Evolutionary conservation across 768 basidiomycete genomes (phyloP), one percentile per base, ranked within the genome.

Genomic region (Boletus huronensis): DNA sequence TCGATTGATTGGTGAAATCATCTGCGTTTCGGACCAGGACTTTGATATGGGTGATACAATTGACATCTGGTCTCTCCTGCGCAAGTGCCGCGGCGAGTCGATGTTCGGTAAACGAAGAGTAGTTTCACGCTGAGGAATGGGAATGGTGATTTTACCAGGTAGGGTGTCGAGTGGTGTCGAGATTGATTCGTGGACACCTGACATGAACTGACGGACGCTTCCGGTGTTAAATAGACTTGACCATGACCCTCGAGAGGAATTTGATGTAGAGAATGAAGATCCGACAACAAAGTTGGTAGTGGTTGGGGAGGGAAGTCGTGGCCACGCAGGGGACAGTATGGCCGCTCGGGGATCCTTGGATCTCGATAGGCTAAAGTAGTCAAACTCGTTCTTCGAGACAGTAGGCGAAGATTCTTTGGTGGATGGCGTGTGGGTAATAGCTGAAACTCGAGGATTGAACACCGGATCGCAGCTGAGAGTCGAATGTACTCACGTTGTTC

Each of bases 211-310:
- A 26, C 85, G 77, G 70, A 90, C 75, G 40, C 76, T 79, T 17
- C 80, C 81, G 1, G 87, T 73, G 55, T 83, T 85, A 66, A 90
- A 88, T 11, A 92, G 64, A 62, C 83, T 90, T 0, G 88, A 87
- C 90, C 90, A 92, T 0, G 90, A 90, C 9, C 83, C 88, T 41
- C 83, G 78, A 3, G 90, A 90, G 3, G 87, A 83, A 43, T 72
- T 79, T 0, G 85, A 84, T 0, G 82, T 74, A 42, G 78, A 72
- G 38, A 81, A 61, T 0, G 79, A 75, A 0, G 78, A 69, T 8
- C 19, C 62, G 2, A 77, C 65, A 5, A 73, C 68, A 3, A 73
- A 66, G 10, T 68, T 73, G 19, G 70, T 67, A 11, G 76, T 61
- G 1, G 77, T 77, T 5, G 77, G 72, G 1, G 82, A 71, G 3